Conservation (phyloP, 2,329 filamentous ascomycete genomes). For the Trichophyton equinum region DNA sequence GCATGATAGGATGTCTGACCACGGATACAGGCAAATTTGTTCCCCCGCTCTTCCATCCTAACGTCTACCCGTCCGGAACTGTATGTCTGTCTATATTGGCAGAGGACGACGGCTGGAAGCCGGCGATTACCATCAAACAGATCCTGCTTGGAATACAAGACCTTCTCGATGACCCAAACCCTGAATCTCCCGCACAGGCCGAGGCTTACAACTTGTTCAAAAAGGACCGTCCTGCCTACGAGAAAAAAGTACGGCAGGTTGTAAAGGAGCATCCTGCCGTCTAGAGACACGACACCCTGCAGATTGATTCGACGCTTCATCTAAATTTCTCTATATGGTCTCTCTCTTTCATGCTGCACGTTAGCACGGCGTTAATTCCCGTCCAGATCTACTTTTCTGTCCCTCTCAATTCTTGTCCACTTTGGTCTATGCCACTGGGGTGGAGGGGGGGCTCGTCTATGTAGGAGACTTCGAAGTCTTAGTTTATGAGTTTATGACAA, state of each 20-base stretch:
- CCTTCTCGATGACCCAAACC: slow-evolving; percentile 89
- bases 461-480: neutral
- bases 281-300: neutral
- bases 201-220: slow-evolving; percentile 97
- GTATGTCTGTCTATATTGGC: slow-evolving; percentile 96
- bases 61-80: slow-evolving; percentile 95
- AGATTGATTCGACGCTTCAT: slow-evolving; percentile 4
- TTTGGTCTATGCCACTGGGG: neutral
- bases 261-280: slow-evolving; percentile 81
- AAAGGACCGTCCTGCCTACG: slow-evolving; percentile 75
- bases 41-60: slow-evolving; percentile 92
- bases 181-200: slow-evolving; percentile 89
- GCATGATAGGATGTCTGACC: neutral
- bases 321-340: slow-evolving; percentile 5
- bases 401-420: neutral
- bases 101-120: slow-evolving; percentile 97
- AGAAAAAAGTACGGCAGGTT: slow-evolving; percentile 72
- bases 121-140: slow-evolving; percentile 95
- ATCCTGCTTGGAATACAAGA: slow-evolving; percentile 94
- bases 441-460: neutral
- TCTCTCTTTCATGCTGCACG: slow-evolving; percentile 3
- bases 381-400: neutral
- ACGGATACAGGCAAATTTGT: slow-evolving; percentile 70
- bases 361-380: neutral
- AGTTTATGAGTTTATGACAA: neutral